Conservation (phyloP, 768 basidiomycete genomes). For the Russula sp. region DNA sequence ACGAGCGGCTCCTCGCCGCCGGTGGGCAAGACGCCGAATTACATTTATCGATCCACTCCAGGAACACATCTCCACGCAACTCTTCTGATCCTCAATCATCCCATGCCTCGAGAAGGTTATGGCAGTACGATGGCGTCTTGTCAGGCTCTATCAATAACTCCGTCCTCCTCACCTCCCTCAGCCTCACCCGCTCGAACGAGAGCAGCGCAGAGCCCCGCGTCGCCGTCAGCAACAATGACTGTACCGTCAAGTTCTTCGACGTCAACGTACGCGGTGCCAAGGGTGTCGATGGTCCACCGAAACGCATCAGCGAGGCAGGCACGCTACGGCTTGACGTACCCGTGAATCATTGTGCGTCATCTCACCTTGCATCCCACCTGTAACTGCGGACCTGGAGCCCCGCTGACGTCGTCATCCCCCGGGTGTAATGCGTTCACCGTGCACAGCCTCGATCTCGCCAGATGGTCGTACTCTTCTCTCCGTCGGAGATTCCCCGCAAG, state of each 20-base stretch:
- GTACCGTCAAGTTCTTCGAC: slow-evolving; percentile 73
- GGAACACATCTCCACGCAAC: slow-evolving; percentile 11
- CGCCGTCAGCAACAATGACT: slow-evolving; percentile 82
- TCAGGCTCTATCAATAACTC: slow-evolving; percentile 78
- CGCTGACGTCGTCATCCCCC: background rate
- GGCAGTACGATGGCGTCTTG: slow-evolving; percentile 51
- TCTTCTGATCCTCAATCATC: background rate
- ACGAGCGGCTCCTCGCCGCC: slow-evolving; percentile 61
- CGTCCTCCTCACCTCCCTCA: slow-evolving; percentile 56
- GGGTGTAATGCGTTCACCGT: slow-evolving; percentile 12
- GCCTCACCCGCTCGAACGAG: slow-evolving; percentile 50
- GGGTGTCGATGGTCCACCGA: slow-evolving; percentile 30
- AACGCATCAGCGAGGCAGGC: slow-evolving; percentile 43
- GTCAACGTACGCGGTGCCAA: slow-evolving; percentile 44
- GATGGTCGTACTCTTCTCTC: slow-evolving; percentile 82
- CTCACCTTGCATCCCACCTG: background rate
- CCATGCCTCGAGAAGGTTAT: slow-evolving; percentile 28
- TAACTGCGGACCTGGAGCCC: background rate
- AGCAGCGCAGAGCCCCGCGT: slow-evolving; percentile 69
- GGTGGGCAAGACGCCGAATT: slow-evolving; percentile 71
- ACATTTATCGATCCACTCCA: slow-evolving; percentile 48
- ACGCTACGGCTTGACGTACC: slow-evolving; percentile 54
- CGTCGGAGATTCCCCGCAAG: slow-evolving; percentile 84
- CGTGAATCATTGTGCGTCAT: slow-evolving; percentile 69
- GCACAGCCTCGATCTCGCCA: slow-evolving; percentile 78